A percentile compares a stretch with the other conserved stretches of the same genome.
Evolutionary conservation across 148 eudicot genomes (phyloP).

Genomic region (Heliamphora exappendiculata): DNA sequence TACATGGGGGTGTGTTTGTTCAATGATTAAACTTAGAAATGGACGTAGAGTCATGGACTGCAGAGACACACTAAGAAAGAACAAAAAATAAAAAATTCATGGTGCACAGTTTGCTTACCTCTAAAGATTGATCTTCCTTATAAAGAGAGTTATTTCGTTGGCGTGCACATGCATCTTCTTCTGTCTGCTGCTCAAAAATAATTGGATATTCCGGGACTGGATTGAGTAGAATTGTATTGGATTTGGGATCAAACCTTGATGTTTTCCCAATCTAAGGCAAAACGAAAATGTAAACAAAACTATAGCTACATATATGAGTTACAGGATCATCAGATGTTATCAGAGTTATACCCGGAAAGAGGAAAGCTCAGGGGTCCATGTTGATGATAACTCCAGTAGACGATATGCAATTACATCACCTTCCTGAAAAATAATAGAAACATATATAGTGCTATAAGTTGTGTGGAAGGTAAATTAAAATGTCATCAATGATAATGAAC

Average conservation of each 20-base stretch:
- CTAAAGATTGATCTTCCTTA: constrained; percentile 85
- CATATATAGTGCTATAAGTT: neutral
- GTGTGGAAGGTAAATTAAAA: neutral
- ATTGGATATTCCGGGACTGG: constrained; percentile 73
- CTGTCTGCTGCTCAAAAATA: constrained; percentile 29
- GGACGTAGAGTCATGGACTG: no score
- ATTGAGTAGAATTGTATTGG: constrained; percentile 41
- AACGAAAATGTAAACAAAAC: neutral
- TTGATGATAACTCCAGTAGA: constrained; percentile 68
- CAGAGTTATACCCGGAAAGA: constrained; percentile 39
- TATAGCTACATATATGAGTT: neutral
- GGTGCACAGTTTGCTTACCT: constrained; percentile 48
- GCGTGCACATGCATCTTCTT: constrained; percentile 38
- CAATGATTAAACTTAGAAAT: neutral
- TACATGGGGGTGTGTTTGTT: neutral
- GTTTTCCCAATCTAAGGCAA: constrained; percentile 65
- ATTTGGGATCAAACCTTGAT: constrained; percentile 32
- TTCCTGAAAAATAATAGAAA: constrained; percentile 45
- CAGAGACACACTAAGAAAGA: neutral
- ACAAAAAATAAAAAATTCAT: neutral
- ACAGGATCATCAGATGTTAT: neutral
- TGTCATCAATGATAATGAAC: neutral
- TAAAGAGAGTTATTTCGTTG: constrained; percentile 48
- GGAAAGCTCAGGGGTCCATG: constrained; percentile 85
- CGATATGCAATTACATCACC: constrained; percentile 91